phyloP scores from a whole-genome alignment of 768 basidiomycete genomes.

The Goffeauzyma gilvescens region DNA sequence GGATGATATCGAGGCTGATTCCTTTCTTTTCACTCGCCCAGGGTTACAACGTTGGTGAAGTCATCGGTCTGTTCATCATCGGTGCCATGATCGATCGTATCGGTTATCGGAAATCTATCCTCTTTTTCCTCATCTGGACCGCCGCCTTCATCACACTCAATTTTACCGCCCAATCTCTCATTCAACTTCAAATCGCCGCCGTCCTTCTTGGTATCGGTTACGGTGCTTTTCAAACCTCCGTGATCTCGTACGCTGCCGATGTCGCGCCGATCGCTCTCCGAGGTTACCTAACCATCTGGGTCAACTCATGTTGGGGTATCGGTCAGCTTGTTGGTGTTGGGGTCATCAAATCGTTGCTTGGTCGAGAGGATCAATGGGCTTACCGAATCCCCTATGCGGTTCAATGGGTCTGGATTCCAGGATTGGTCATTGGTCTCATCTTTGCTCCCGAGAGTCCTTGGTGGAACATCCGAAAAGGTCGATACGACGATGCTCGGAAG shows the following conservation, averaged over 20 bases:
- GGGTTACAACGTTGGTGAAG: conserved; percentile 31
- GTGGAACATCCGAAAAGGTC: conserved; percentile 27
- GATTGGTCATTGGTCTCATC: conserved; percentile 15
- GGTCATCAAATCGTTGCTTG: conserved; percentile 19
- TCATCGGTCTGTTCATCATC: conserved; percentile 32
- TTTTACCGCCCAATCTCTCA: too few relatives aligned
- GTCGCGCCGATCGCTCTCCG: conserved; percentile 27
- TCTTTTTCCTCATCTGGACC: conserved; percentile 19
- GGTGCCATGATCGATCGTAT: conserved; percentile 30
- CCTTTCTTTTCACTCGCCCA: conserved; percentile 3
- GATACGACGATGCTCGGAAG: conserved; percentile 15
- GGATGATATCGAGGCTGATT: too few relatives aligned
- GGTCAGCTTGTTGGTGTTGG: conserved; percentile 28
- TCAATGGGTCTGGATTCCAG: conserved; percentile 23
- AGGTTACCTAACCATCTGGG: conserved; percentile 24
- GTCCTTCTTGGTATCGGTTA: too few relatives aligned
- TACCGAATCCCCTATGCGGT: conserved; percentile 21
- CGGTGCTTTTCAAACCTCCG: neutral
- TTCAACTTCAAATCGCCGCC: too few relatives aligned
- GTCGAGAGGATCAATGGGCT: conserved; percentile 8
- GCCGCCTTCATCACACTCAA: too few relatives aligned
- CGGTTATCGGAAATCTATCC: conserved; percentile 30
- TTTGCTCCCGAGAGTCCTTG: conserved; percentile 26
- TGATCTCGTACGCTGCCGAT: conserved; percentile 29
- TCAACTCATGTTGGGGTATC: conserved; percentile 30